These are phyloP conservation scores for Fistulifera pelliculosa DNA, from an alignment of 108 stramenopile genomes.

Conservation along the genomic window DNA sequence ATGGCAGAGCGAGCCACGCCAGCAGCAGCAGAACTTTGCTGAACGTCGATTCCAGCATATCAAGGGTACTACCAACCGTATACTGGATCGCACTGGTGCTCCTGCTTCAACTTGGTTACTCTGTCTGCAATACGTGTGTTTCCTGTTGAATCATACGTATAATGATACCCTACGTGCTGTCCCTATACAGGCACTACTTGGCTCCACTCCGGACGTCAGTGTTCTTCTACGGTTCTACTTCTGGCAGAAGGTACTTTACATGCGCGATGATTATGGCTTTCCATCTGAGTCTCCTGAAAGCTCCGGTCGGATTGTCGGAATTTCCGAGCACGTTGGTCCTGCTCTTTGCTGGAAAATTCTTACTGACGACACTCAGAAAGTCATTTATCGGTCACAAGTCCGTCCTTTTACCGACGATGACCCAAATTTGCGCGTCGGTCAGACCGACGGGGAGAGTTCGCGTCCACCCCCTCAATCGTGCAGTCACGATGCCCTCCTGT, in stretches of 20 bases:
- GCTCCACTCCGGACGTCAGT: constrained; percentile 17
- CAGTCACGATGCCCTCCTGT: no score
- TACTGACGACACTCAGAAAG: constrained; percentile 8
- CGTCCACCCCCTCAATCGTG: no score
- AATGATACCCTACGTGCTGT: not conserved
- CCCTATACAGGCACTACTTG: not conserved
- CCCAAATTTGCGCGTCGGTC: no score
- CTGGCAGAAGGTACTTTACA: no score
- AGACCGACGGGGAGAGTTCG: no score
- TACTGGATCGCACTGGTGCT: constrained; percentile 18
- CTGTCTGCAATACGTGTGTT: constrained; percentile 10
- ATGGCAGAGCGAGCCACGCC: constrained; percentile 13
- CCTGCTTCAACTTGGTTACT: constrained; percentile 17
- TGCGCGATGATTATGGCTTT: no score
- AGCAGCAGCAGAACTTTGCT: constrained; percentile 20
- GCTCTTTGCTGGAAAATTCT: constrained; percentile 1
- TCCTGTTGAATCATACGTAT: constrained; percentile 9
- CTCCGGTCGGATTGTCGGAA: no score
- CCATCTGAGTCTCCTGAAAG: no score
- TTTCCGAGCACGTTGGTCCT: no score
- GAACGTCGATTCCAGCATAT: constrained; percentile 9
- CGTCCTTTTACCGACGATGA: not conserved
- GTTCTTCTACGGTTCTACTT: not conserved
- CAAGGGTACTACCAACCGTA: constrained; percentile 7
- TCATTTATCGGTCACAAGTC: constrained; percentile 6